These are phyloP conservation scores for Ophiosphaerella herpotricha DNA, from an alignment of 2,329 filamentous ascomycete genomes.

Conservation along the genomic window DNA sequence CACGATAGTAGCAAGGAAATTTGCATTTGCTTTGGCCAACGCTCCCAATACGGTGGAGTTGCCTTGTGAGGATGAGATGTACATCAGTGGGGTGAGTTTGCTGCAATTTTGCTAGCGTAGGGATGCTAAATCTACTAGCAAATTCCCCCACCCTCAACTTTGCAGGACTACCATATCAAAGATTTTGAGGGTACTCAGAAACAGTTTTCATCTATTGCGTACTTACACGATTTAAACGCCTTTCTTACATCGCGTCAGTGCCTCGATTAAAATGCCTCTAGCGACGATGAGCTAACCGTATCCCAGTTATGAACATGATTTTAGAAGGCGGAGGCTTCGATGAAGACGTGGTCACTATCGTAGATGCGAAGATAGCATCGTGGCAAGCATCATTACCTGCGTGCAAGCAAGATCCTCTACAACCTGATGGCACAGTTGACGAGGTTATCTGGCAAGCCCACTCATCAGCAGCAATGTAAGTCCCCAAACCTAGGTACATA, in stretches of 20 bases:
- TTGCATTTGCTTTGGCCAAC: conserved; percentile 69
- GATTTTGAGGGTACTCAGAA: conserved; percentile 72
- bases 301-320: conserved; percentile 54
- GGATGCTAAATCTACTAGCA: conserved; percentile 15
- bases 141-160: conserved; percentile 49
- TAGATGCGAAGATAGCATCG: conserved; percentile 66
- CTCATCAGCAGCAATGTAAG: conserved; percentile 65
- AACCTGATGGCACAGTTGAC: conserved; percentile 70
- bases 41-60: conserved; percentile 69
- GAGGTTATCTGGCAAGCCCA: conserved; percentile 89
- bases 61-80: conserved; percentile 79
- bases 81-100: conserved; percentile 43
- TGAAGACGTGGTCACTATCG: conserved; percentile 67
- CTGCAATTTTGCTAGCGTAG: background rate
- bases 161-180: conserved; percentile 74
- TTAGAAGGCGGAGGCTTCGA: conserved; percentile 17
- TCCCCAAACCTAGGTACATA: background rate
- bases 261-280: background rate
- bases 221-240: conserved; percentile 75
- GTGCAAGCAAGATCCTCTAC: conserved; percentile 70
- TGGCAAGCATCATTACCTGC: conserved; percentile 79
- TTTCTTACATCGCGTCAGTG: conserved; percentile 65
- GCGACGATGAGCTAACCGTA: background rate
- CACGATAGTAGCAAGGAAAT: conserved; percentile 70
- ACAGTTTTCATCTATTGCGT: conserved; percentile 80